These are phyloP conservation scores for Fraxinus quadrangulata DNA, from an alignment of 257 asterid genomes.

Conservation along the genomic window DNA sequence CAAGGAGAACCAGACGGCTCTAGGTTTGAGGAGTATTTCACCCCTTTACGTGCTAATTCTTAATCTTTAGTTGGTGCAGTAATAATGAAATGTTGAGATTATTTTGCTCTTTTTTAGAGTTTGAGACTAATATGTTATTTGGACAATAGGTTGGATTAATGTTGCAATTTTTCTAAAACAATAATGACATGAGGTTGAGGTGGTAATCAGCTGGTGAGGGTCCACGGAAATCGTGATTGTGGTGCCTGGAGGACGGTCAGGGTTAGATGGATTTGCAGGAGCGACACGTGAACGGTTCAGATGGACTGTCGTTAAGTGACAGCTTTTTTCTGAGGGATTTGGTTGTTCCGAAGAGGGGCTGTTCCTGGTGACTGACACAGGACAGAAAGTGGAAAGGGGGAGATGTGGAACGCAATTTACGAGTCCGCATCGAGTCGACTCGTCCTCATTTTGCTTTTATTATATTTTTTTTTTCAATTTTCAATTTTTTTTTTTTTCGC, in stretches of 20 bases:
- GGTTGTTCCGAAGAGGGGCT: neutral
- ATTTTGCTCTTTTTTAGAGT: neutral
- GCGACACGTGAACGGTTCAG: constrained; percentile 13
- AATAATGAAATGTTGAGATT: neutral
- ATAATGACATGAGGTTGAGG: neutral
- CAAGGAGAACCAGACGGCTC: no score
- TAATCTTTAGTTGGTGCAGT: no score
- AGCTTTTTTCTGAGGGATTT: neutral
- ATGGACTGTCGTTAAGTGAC: neutral
- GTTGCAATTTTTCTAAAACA: neutral
- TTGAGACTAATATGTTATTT: neutral
- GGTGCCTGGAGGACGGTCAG: neutral
- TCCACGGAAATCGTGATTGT: constrained; percentile 7
- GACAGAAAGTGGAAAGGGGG: constrained; percentile 8
- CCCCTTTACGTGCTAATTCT: no score
- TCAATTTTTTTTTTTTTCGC: no score
- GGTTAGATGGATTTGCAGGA: neutral
- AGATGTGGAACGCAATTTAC: neutral
- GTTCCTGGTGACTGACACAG: constrained; percentile 11
- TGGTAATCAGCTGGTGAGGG: constrained; percentile 7
- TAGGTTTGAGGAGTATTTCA: no score
- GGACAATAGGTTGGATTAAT: neutral
- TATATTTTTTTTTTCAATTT: no score
- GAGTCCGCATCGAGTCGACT: constrained; percentile 19
- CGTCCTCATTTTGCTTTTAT: neutral